Conservation (phyloP, 1,139 yeast genomes). For the Meyerozyma elateridarum region DNA sequence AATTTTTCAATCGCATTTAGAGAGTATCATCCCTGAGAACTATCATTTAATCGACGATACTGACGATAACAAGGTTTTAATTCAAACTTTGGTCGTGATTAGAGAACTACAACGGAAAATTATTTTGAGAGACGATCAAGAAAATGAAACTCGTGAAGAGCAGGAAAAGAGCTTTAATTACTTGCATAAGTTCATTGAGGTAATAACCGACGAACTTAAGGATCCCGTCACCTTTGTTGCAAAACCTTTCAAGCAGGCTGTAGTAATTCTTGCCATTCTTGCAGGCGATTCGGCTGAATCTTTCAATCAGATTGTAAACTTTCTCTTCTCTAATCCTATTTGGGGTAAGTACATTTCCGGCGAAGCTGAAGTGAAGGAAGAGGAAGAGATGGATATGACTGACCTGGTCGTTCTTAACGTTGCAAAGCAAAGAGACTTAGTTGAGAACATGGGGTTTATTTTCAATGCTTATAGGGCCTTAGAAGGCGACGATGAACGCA, state of each 20-base stretch:
- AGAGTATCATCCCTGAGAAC: conserved; percentile 26
- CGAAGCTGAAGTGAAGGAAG: conserved; percentile 9
- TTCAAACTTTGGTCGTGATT: conserved; percentile 48
- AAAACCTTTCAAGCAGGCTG: conserved; percentile 57
- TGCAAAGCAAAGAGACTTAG: conserved; percentile 54
- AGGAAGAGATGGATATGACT: conserved; percentile 14
- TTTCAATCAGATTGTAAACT: conserved; percentile 44
- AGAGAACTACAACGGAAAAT: conserved; percentile 21
- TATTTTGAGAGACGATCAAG: neutral
- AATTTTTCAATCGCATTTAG: conserved; percentile 24
- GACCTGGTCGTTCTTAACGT: conserved; percentile 38
- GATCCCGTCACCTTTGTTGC: conserved; percentile 48
- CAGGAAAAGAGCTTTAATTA: conserved; percentile 21
- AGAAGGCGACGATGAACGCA: conserved; percentile 28
- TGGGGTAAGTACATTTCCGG: conserved; percentile 37
- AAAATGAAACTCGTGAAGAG: conserved; percentile 17
- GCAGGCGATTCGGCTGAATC: conserved; percentile 34
- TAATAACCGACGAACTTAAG: conserved; percentile 53
- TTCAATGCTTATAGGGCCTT: conserved; percentile 26
- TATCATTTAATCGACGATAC: conserved; percentile 29
- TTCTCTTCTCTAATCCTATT: conserved; percentile 26
- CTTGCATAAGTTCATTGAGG: conserved; percentile 29
- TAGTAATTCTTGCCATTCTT: conserved; percentile 53
- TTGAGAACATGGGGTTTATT: conserved; percentile 58
- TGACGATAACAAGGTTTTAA: conserved; percentile 38